Evolutionary conservation across 164 flowering plant species (phyloP).

Genomic region (Vitis rotundifolia): DNA sequence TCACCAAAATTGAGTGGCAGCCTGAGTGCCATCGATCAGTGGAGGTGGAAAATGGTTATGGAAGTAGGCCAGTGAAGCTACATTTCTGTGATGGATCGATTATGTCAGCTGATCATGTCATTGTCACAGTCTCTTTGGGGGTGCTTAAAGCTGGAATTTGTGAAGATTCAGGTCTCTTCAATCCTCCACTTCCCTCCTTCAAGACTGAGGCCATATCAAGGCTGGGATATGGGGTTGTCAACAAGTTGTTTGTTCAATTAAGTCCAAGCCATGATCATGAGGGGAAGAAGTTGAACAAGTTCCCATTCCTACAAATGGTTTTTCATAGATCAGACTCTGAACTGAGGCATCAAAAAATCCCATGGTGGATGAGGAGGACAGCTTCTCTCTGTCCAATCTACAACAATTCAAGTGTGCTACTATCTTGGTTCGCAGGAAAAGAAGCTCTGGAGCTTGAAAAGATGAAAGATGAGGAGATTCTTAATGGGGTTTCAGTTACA

Average conservation of each 20-base stretch:
- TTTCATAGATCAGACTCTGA: slow-evolving; percentile 55
- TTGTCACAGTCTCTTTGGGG: slow-evolving; percentile 88
- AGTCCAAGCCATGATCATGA: slow-evolving; percentile 21
- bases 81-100: slow-evolving; percentile 70
- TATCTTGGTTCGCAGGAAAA: slow-evolving; percentile 92
- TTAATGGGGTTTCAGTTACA: slow-evolving; percentile 62
- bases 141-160: slow-evolving; percentile 73
- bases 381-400: slow-evolving; percentile 72
- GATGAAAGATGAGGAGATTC: slow-evolving; percentile 67
- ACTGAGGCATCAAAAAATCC: slow-evolving; percentile 48
- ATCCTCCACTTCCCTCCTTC: slow-evolving; percentile 72
- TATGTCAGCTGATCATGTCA: slow-evolving; percentile 79
- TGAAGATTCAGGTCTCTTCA: slow-evolving; percentile 53
- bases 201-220: slow-evolving; percentile 70
- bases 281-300: slow-evolving; percentile 15
- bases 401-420: slow-evolving; percentile 55
- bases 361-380: slow-evolving; percentile 93
- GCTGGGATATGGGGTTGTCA: slow-evolving; percentile 90
- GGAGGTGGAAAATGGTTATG: slow-evolving; percentile 24
- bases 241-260: slow-evolving; percentile 77
- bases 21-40: slow-evolving; percentile 16
- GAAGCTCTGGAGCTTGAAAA: slow-evolving; percentile 86
- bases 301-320: slow-evolving; percentile 73
- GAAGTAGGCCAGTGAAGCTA: slow-evolving; percentile 61
- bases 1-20: slow-evolving; percentile 70